Evolutionary conservation across 345 rosid species (phyloP), one percentile per base, ranked within the genome.

Genomic region (Syzygium aqueum): DNA sequence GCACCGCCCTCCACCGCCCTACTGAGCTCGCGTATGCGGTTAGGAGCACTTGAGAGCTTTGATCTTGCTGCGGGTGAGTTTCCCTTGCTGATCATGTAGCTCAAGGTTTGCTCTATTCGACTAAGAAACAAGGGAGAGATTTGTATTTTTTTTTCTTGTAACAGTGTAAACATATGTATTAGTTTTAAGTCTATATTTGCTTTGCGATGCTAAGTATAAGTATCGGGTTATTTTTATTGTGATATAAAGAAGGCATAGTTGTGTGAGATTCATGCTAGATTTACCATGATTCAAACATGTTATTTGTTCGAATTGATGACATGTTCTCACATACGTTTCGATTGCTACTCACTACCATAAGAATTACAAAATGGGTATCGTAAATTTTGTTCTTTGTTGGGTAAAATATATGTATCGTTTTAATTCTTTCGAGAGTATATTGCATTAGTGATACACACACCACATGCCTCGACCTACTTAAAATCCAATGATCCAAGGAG

Each of bases 1-100:
- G 88, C 13, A 3, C 77, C 86, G 61, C 51, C 88, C 88, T 33
- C 88, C 86, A 14, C 88, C 88, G 37, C 88, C 88, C 65, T 87
- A 84, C 86, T 87, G 67, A 51, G 57, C 23, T 43, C 46, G 63
- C 15, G 23, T 65, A 12, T 73, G 49, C 23, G 43, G 49, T 33
- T 12, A 2, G 46, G 80, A 33, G 46, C 19, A 33, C 46, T 67
- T 10, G 80, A 67, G 80, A 73, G 6, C 25, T 2, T 2, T 73
- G 13, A 37, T 73, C 49, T 33, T 73, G 80, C 80, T 40, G 46
- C 40, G 25, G 49, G 80, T 17, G 80, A 51, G 84, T 27, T 30
- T 8, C 7, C 23, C 40, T 67, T 49, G 80, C 8, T 73, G 30
- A 77, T 77, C 30, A 37, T 43, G 37, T 50, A 0, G n/a, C 82